Conservation (phyloP, 331 rosid genomes). For the Rosa hybrid region DNA sequence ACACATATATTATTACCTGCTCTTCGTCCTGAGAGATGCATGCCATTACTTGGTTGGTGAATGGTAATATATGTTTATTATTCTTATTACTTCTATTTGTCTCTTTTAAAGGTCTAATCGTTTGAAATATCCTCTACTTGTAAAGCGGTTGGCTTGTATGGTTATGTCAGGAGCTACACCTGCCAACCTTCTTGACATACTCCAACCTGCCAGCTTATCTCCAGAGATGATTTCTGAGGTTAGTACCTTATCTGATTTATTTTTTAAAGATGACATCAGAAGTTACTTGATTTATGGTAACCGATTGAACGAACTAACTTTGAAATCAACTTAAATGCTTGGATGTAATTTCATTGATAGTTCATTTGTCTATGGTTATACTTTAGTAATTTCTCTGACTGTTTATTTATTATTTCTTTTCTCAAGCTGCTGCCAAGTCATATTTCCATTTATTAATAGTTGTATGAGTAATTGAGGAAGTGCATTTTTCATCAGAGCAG, state of each 20-base stretch:
- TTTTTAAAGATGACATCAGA: neutral
- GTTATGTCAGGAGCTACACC: constrained; percentile 65
- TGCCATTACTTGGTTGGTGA: neutral
- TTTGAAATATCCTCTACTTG: constrained; percentile 82
- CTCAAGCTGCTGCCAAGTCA: neutral
- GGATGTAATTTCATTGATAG: constrained; percentile 2
- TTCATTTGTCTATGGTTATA: neutral
- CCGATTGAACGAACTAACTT: neutral
- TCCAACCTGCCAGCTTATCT: constrained; percentile 77
- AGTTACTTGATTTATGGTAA: neutral
- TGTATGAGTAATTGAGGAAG: neutral
- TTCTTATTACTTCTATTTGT: constrained; percentile 1
- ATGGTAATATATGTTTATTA: neutral
- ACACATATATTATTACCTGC: neutral
- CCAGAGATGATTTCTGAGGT: constrained; percentile 62
- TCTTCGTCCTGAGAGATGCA: neutral
- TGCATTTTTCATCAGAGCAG: neutral
- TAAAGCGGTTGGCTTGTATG: constrained; percentile 93
- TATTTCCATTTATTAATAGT: neutral
- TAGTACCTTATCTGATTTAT: constrained; percentile 19
- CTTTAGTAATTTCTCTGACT: neutral
- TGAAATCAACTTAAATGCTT: neutral
- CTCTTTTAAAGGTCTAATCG: constrained; percentile 60
- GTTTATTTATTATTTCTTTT: neutral
- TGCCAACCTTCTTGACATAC: constrained; percentile 75